Conservation (phyloP, 1,139 yeast genomes). For the Suhomyces ambrosiae region DNA sequence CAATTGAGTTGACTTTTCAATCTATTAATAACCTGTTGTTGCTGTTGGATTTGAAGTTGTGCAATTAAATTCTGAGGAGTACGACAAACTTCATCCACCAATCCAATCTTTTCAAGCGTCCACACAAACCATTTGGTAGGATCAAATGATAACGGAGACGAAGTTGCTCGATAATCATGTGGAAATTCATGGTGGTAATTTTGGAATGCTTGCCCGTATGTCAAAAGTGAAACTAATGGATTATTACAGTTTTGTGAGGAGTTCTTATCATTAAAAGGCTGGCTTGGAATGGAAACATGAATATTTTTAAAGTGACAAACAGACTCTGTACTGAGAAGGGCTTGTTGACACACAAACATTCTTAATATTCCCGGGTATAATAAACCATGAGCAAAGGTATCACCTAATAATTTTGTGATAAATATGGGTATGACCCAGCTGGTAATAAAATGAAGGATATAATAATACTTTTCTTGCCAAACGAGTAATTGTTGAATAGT, state of each 20-base stretch:
- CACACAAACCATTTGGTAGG: constrained; percentile 67
- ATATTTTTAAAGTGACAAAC: constrained; percentile 54
- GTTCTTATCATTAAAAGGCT: constrained; percentile 66
- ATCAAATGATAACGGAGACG: constrained; percentile 56
- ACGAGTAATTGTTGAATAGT: constrained; percentile 30
- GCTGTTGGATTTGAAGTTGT: constrained; percentile 64
- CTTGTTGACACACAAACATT: constrained; percentile 59
- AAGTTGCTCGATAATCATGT: constrained; percentile 59
- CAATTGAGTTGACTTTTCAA: constrained; percentile 66
- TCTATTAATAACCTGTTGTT: constrained; percentile 60
- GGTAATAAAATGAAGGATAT: constrained; percentile 44
- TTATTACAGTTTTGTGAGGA: constrained; percentile 51
- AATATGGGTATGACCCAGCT: constrained; percentile 53
- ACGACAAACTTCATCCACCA: constrained; percentile 40
- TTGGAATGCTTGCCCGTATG: constrained; percentile 67
- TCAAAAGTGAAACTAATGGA: constrained; percentile 55
- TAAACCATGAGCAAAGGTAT: constrained; percentile 56
- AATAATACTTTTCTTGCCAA: constrained; percentile 62
- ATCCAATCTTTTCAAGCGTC: constrained; percentile 40
- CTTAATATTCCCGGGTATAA: constrained; percentile 65
- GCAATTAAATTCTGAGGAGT: constrained; percentile 52
- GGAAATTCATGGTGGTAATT: constrained; percentile 79
- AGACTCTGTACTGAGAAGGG: constrained; percentile 57
- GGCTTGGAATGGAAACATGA: constrained; percentile 48
- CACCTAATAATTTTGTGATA: constrained; percentile 39